Evolutionary conservation across 306 rosid species (phyloP), one percentile per base, ranked within the genome.

Genomic region (Cucurbita pepo): DNA sequence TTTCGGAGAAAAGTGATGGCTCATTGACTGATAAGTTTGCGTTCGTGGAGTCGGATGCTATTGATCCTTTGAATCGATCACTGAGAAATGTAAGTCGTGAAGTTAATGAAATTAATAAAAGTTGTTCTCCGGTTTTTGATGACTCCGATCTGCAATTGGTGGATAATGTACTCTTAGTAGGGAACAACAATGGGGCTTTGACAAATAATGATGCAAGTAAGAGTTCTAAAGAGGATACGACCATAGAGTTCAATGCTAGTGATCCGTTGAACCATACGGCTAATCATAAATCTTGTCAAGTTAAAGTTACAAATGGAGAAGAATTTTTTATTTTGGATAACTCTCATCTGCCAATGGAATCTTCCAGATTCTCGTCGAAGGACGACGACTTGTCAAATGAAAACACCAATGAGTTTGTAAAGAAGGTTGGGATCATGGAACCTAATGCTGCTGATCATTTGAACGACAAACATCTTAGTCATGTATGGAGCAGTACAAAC

Each of bases 391-490:
- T 44, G 58, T 19, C 75, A 62, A 37, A 64, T 50, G 83, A 80
- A 67, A 56, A 74, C 52, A 64, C 82, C 16, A 73, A 72, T 69
- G 71, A 59, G 85, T 8, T 37, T 69, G 16, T 18, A 69, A 50
- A 69, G 40, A 34, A 50, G 13, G 25, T 7, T 50, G 47, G 15
- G 15, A 69, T 10, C 45, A 69, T 50, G 36, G 79, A 79, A 59
- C 76, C 85, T 58, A 56, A 61, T 71, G 71, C 55, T 30, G 69
- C 63, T 77, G 78, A 71, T 85, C 76, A 22, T 72, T 69, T 55
- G 70, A 52, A 69, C 43, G 51, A 63, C 36, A 58, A 77, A 50
- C 82, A 78, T 80, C 85, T 60, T 66, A 78, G 15, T 76, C 69
- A 74, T 77, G 74, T 52, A 69, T 69, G 67, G 34, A 38, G 36